Percentiles rank a stretch among this genome's conserved stretches.
Conservation (phyloP, 768 basidiomycete species). For the Suillus fuscotomentosus region DNA sequence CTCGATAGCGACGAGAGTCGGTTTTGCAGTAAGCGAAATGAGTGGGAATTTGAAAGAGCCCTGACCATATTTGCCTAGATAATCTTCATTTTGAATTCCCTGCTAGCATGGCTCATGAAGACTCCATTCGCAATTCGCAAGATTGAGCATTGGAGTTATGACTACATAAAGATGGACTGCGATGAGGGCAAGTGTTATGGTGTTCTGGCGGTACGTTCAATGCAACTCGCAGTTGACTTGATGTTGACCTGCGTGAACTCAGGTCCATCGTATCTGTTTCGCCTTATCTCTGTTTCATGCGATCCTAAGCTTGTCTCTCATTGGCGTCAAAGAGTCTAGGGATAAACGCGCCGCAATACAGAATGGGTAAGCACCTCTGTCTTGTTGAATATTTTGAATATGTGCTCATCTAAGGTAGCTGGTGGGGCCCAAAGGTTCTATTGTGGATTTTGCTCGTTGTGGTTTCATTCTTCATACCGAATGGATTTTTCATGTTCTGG, state of each 20-base stretch:
- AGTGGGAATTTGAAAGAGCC: neutral
- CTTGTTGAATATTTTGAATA: constrained; percentile 5
- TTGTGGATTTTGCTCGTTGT: constrained; percentile 82
- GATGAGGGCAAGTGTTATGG: constrained; percentile 93
- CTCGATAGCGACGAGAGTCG: constrained; percentile 94
- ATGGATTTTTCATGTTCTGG: constrained; percentile 98
- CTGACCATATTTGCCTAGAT: constrained; percentile 48
- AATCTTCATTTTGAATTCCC: constrained; percentile 93
- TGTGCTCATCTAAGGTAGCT: constrained; percentile 47
- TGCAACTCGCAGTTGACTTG: constrained; percentile 5
- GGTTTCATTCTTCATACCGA: constrained; percentile 92
- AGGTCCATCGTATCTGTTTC: constrained; percentile 97
- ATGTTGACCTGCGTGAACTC: constrained; percentile 4
- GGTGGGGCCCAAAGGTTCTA: constrained; percentile 98
- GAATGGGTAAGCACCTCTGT: constrained; percentile 69
- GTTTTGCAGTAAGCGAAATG: constrained; percentile 71
- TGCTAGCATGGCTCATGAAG: constrained; percentile 96
- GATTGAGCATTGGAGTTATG: constrained; percentile 91
- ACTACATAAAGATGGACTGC: constrained; percentile 99
- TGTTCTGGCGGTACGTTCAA: constrained; percentile 76
- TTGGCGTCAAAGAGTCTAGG: constrained; percentile 87
- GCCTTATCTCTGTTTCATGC: constrained; percentile 88
- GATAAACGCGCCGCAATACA: constrained; percentile 94
- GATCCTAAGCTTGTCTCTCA: constrained; percentile 72
- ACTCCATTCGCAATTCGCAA: constrained; percentile 82